phyloP scores from a whole-genome alignment of 148 eudicot genomes.

The Rhododendron henanense region DNA sequence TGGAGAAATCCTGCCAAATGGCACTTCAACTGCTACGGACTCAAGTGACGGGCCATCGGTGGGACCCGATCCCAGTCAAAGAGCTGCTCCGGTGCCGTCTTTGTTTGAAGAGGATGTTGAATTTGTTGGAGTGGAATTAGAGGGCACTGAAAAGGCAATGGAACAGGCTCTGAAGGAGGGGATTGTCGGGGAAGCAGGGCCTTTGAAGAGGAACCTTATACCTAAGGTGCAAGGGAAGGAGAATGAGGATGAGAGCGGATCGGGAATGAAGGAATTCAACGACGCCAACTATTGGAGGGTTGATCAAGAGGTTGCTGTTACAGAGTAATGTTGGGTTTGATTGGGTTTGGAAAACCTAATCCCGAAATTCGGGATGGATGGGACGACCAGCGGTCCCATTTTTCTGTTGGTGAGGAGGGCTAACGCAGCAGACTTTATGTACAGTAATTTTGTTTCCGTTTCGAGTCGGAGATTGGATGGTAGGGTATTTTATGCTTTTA shows the following conservation, averaged over 20 bases:
- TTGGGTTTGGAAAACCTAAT: neutral
- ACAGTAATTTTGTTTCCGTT: constrained; percentile 21
- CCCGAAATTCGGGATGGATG: neutral
- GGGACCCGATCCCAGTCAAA: constrained; percentile 34
- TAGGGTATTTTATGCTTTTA: constrained; percentile 6
- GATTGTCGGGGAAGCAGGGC: constrained; percentile 96
- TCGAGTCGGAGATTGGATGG: neutral
- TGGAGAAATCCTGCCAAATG: constrained; percentile 43
- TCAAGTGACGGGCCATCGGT: constrained; percentile 23
- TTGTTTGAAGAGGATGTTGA: constrained; percentile 96
- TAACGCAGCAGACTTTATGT: constrained; percentile 14
- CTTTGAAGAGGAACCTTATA: constrained; percentile 50
- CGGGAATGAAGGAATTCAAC: constrained; percentile 71
- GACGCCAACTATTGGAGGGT: constrained; percentile 95
- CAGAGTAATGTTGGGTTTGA: constrained; percentile 39
- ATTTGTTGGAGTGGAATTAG: constrained; percentile 93
- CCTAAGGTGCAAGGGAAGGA: constrained; percentile 47
- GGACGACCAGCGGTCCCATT: neutral
- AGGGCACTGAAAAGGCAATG: constrained; percentile 95
- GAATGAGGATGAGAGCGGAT: constrained; percentile 37
- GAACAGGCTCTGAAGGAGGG: constrained; percentile 95
- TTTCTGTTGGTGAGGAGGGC: neutral
- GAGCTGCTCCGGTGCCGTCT: constrained; percentile 48
- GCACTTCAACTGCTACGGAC: constrained; percentile 27
- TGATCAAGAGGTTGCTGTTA: constrained; percentile 78